Conservation (phyloP, 768 basidiomycete genomes). For the Pluteus cervinus region DNA sequence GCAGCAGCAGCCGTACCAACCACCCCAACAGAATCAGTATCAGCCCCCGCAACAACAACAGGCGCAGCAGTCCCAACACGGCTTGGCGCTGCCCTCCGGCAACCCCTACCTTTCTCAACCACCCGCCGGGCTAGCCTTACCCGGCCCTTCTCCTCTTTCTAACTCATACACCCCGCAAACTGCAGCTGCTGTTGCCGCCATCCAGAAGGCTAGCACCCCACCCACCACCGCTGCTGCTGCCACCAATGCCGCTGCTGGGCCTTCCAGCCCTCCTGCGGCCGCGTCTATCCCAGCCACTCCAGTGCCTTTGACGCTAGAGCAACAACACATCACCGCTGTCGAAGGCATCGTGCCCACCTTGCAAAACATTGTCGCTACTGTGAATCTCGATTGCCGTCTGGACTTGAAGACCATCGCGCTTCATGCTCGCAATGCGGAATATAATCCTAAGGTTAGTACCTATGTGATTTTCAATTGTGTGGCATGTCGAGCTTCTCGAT, state of each 20-base stretch:
- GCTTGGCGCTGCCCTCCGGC: conserved; percentile 55
- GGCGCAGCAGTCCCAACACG: conserved; percentile 34
- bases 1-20: conserved; percentile 36
- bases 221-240: conserved; percentile 19
- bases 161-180: conserved; percentile 42
- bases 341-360: conserved; percentile 98
- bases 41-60: conserved; percentile 35
- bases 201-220: conserved; percentile 13
- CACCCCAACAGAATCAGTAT: conserved; percentile 38
- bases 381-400: conserved; percentile 93
- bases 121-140: conserved; percentile 36
- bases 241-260: conserved; percentile 45
- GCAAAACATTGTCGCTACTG: conserved; percentile 99
- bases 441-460: conserved; percentile 97
- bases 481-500: conserved; percentile 58
- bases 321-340: conserved; percentile 93
- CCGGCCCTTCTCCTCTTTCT: conserved; percentile 50
- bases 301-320: conserved; percentile 74
- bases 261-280: conserved; percentile 47
- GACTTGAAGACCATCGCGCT: conserved; percentile 98
- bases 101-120: conserved; percentile 37
- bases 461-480: conserved; percentile 34
- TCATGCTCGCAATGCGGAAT: conserved; percentile 97
- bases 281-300: conserved; percentile 61
- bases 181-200: conserved; percentile 22